A percentile compares a stretch with the other conserved stretches of the same genome.
These are phyloP conservation scores for Aspergillus amoenus DNA, from an alignment of 2,329 filamentous ascomycete genomes.

Conservation along the genomic window DNA sequence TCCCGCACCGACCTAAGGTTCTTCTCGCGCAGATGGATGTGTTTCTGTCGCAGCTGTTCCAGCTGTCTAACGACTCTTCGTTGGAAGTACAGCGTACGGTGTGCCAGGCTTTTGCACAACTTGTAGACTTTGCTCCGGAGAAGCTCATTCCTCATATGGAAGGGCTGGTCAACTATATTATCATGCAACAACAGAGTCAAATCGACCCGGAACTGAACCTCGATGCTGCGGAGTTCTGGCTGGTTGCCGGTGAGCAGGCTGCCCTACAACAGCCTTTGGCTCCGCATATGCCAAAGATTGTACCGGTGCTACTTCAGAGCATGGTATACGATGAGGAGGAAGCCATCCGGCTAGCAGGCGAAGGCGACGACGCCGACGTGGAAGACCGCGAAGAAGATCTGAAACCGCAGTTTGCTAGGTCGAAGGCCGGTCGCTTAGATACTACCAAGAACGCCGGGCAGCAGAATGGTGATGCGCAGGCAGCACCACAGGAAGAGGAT, in stretches of 20 bases:
- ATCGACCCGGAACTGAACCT: slow-evolving; percentile 87
- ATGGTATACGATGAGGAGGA: slow-evolving; percentile 98
- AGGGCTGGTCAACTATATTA: slow-evolving; percentile 88
- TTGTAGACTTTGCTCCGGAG: slow-evolving; percentile 87
- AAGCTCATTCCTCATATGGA: slow-evolving; percentile 85
- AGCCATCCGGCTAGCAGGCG: slow-evolving; percentile 77
- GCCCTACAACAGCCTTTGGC: slow-evolving; percentile 72
- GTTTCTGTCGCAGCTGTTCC: slow-evolving; percentile 79
- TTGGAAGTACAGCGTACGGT: slow-evolving; percentile 88
- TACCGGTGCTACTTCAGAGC: slow-evolving; percentile 85
- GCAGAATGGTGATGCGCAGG: slow-evolving; percentile 44
- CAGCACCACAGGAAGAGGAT: slow-evolving; percentile 59
- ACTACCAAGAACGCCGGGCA: slow-evolving; percentile 47
- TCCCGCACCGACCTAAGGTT: slow-evolving; percentile 78
- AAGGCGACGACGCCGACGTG: slow-evolving; percentile 84
- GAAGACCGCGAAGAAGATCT: slow-evolving; percentile 91
- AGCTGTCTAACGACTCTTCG: slow-evolving; percentile 72
- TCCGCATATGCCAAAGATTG: slow-evolving; percentile 78
- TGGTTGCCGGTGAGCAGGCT: slow-evolving; percentile 85
- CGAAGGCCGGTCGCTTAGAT: slow-evolving; percentile 59
- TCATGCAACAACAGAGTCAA: slow-evolving; percentile 77
- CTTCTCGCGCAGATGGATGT: slow-evolving; percentile 77
- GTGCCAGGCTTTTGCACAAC: slow-evolving; percentile 86
- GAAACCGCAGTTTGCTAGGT: slow-evolving; percentile 84
- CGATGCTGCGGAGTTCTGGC: slow-evolving; percentile 97